Evolutionary conservation across 2,329 filamentous ascomycete species (phyloP), one percentile per base, ranked within the genome.

Genomic region (Hymenoscyphus fraxineus): DNA sequence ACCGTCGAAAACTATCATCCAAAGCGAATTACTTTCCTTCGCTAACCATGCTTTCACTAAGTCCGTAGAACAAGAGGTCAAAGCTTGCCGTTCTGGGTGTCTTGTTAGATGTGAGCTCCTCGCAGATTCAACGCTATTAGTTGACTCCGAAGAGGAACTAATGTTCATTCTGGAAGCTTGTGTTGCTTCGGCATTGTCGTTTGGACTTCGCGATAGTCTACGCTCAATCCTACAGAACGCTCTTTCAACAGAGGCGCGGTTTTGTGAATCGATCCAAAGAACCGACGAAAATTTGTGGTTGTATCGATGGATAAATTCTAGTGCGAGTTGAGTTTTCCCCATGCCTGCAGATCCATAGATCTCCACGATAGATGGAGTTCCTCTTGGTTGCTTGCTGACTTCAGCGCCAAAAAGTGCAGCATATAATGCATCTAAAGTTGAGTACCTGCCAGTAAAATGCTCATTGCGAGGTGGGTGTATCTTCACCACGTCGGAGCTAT

Each of bases 241-340:
- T 9, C 32, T 58, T 31, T 58, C 31, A 27, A 58, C 31, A 35
- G 55, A 58, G 2, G 15, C 55, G 4, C 55, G 55, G 12, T 39
- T 58, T 58, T 58, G 55, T 15, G 55, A 35, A 31, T 58, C 55
- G 3, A 58, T 31, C 55, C 55, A 58, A 16, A 58, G 31, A 13
- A 58, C 35, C n/a, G 55, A n/a, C 27, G 55, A 58, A 16, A 58
- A 58, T 6, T 58, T 38, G 55, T 58, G 55, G 5, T n/a, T 58
- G 35, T 38, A 58, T 35, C 55, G 55, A 58, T 58, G 55, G n/a
- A 58, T 22, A 22, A 58, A 58, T 39, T 58, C 55, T 9, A 58
- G 15, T 35, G 55, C 55, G 19, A 58, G 55, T 16, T 58, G 55
- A 6, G 55, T 58, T 58, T 58, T 58, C n/a, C 55, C 55, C 16